phyloP scores from a whole-genome alignment of 352 stramenopile genomes.

The Phytophthora syringae region DNA sequence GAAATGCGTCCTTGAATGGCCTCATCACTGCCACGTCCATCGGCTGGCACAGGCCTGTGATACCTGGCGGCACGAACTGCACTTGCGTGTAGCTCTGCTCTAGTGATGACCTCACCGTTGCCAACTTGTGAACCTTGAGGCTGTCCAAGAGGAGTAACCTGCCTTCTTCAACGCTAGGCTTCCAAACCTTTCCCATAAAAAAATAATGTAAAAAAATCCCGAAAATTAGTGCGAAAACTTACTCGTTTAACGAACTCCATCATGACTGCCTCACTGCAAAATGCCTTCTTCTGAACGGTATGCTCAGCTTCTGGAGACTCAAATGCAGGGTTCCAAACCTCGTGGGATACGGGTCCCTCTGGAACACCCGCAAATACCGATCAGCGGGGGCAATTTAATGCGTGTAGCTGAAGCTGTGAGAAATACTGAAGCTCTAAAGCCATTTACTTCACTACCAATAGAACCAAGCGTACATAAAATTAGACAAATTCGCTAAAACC shows the following conservation, averaged over 20 bases:
- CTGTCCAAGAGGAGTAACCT: slow-evolving; percentile 3
- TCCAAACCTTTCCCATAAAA: slow-evolving; percentile 14
- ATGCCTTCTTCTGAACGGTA: slow-evolving; percentile 19
- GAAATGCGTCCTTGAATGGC: slow-evolving; percentile 5
- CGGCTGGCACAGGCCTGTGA: slow-evolving; percentile 6
- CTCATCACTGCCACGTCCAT: slow-evolving; percentile 17
- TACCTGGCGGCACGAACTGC: slow-evolving; percentile 1
- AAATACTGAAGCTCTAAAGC: slow-evolving; percentile 12
- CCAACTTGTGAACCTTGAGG: slow-evolving; percentile 14
- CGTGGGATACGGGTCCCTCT: neutral
- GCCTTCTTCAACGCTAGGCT: slow-evolving; percentile 1
- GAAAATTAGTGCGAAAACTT: neutral
- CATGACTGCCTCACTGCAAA: slow-evolving; percentile 18
- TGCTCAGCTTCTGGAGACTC: neutral
- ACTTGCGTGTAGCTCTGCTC: slow-evolving; percentile 6
- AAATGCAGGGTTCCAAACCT: slow-evolving; percentile 14
- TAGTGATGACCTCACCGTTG: neutral
- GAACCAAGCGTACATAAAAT: neutral
- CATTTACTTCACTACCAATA: slow-evolving; percentile 14
- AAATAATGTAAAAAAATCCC: slow-evolving; percentile 2
- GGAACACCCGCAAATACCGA: slow-evolving; percentile 15
- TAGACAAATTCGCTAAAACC: neutral
- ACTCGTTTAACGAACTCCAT: slow-evolving; percentile 17
- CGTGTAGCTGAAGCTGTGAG: slow-evolving; percentile 11
- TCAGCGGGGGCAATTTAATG: slow-evolving; percentile 4